Evolutionary conservation across 106 monocot species (phyloP), one percentile per base, ranked within the genome.

Genomic region (Phalaenopsis equestris): DNA sequence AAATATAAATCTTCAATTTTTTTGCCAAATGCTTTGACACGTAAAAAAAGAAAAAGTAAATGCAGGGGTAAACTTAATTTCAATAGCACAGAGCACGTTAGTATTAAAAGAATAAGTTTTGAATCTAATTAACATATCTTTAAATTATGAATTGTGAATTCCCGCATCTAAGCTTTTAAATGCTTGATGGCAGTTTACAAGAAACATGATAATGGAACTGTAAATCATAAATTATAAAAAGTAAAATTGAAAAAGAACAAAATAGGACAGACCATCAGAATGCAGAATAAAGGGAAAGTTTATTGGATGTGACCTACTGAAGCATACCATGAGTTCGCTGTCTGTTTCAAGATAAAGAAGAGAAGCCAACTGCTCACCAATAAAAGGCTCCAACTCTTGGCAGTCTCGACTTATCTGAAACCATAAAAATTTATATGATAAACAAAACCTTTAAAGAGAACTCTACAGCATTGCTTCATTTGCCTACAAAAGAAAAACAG

Each of bases 371-470:
- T 99, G 99, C 86, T 93, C 95, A 76, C 99, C 99, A 83, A 99
- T 93, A 82, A 90, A 99, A 84, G 91, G 89, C 79, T 99, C 99
- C 81, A 99, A 84, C 80, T 99, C 99, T 72, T 99, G 99, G 86
- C 99, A 99, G 77, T 99, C 99, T 47, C 99, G 87, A 80, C 99
- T 99, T 78, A 99, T 99, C 99, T 99, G 90, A 79, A 91, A 81
- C 58, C 45, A 56, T 43, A 77, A 55, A 55, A 81, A 52, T 39
- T 38, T 55, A 24, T 21, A 42, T 42, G 17, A 67, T 16, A 41
- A 79, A 1, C 42, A 56, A 78, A 81, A 55, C 56, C 15, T 55
- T 5, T 23, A 79, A 36, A 38, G 9, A 64, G 38, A 75, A 38
- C 30, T 30, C 41, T 82, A 45, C 73, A 75, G 1, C 16, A 24